A percentile compares a stretch with the other conserved stretches of the same genome.
Conservation (phyloP, 2,329 filamentous ascomycete genomes). For the Pyrenochaeta sp. region DNA sequence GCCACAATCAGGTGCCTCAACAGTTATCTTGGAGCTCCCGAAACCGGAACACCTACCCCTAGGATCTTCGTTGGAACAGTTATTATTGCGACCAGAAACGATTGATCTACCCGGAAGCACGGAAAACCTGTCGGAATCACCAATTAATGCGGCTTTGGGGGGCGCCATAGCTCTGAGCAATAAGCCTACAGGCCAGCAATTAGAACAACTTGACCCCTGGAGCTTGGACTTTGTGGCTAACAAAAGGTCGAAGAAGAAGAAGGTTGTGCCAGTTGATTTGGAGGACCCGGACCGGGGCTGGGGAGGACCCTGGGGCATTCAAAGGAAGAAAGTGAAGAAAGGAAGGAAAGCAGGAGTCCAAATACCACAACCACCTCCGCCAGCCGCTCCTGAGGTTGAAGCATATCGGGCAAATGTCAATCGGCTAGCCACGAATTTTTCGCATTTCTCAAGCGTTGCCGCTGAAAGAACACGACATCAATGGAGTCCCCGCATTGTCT, state of each 20-base stretch:
- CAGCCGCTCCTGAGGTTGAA: conserved; percentile 1
- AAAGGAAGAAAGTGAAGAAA: not conserved
- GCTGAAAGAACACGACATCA: conserved; percentile 3
- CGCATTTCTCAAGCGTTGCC: conserved; percentile 7
- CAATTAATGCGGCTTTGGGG: no score
- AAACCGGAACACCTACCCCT: not conserved
- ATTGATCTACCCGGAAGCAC: not conserved
- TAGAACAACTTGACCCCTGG: not conserved
- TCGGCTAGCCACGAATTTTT: conserved; percentile 5
- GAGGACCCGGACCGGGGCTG: not conserved
- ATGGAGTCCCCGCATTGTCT: conserved; percentile 12
- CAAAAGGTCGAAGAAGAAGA: not conserved
- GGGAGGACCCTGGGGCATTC: not conserved
- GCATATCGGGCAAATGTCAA: conserved; percentile 9
- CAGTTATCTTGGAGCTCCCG: not conserved
- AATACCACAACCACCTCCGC: not conserved
- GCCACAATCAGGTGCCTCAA: not conserved
- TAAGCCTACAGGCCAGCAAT: not conserved
- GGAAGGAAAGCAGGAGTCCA: not conserved
- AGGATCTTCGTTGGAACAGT: not conserved
- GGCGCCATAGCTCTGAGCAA: not conserved
- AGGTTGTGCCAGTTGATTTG: not conserved
- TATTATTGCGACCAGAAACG: not conserved
- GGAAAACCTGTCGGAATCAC: not conserved
- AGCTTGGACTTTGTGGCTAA: not conserved